phyloP scores from a whole-genome alignment of 805 yeast species.

The Suhomyces pyralidae region DNA sequence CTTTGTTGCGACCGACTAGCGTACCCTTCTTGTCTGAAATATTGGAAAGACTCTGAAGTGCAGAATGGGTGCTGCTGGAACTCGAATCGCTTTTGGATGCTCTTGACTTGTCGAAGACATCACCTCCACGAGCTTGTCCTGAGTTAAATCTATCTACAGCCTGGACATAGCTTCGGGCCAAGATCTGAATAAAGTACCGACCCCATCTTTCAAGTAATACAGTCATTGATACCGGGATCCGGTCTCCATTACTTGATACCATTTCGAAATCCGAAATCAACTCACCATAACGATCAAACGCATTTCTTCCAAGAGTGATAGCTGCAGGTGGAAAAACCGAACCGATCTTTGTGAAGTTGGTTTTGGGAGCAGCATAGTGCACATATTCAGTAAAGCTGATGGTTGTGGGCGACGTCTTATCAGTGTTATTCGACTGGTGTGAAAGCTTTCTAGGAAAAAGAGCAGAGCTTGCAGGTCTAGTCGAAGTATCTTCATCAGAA shows the following conservation, averaged over 20 bases:
- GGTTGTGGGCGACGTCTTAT: conserved; percentile 20
- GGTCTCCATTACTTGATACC: conserved; percentile 65
- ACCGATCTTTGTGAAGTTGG: conserved; percentile 60
- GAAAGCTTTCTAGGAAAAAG: conserved; percentile 17
- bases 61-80: background rate
- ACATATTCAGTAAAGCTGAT: conserved; percentile 66
- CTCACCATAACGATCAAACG: conserved; percentile 63
- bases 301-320: conserved; percentile 71
- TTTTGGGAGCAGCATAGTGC: conserved; percentile 70
- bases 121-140: conserved; percentile 13
- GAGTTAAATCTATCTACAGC: conserved; percentile 45
- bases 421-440: conserved; percentile 16
- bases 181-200: conserved; percentile 56
- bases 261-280: conserved; percentile 70
- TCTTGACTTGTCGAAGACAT: conserved; percentile 3
- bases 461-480: conserved; percentile 6
- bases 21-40: background rate
- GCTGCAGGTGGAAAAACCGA: conserved; percentile 77
- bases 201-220: conserved; percentile 78
- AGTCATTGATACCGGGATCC: conserved; percentile 59
- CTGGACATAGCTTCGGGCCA: conserved; percentile 62
- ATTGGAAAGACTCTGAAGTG: background rate
- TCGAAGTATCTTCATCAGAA: conserved; percentile 8
- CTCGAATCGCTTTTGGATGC: conserved; percentile 7
- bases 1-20: background rate